Base-by-base conservation (phyloP, 2,329 filamentous ascomycete species). In the Arthrobotrys entomopaga region DNA sequence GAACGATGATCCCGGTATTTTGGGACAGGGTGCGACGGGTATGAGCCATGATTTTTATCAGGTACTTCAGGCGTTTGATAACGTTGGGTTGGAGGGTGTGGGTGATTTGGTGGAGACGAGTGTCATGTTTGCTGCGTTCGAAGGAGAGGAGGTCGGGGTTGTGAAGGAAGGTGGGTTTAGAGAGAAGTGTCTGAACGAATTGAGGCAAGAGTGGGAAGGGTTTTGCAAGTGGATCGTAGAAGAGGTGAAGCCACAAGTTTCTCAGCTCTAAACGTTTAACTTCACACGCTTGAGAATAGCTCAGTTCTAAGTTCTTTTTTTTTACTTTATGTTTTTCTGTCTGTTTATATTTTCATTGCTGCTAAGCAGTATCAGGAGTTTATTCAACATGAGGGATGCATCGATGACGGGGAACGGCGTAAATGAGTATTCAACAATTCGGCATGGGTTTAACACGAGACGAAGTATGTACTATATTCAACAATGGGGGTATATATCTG, bases 1-100 rank as follows among this genome's bases (percentile, higher is more conserved):
- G 83, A 97, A 97, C 80, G 94, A 97, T 80, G 93, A 97, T 80
- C 93, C 93, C 0, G 91, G 91, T 0, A 92, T 97, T 79, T 85
- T 97, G 4, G 93, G 93, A 7, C 91, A 96, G 79, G 91, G 91
- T 67, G 87, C 86, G 5, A 90, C 89, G 24, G 92, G 92, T 42
- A 89, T 95, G 86, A 94, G 91, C 1, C 91, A 96, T 81, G 93
- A 97, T 82, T 97, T 96, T 82, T 97, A 92, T 92, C 92, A 96
- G 81, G 90, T 91, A 0, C 83, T 97, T 19, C 93, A 97, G 81
- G 93, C 91, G 0, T 95, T 93, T 87, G 90, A 96, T 71, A 97
- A 96, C 79, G 86, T 97, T 13, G 95, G 93, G 0, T 85, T 98
- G 1, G 92, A 91, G 10, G 94, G 93, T 0, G 82, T 98, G 60